Evolutionary conservation across 306 rosid genomes (phyloP), one percentile per base, ranked within the genome.

Genomic region (Prinsepia uniflora): DNA sequence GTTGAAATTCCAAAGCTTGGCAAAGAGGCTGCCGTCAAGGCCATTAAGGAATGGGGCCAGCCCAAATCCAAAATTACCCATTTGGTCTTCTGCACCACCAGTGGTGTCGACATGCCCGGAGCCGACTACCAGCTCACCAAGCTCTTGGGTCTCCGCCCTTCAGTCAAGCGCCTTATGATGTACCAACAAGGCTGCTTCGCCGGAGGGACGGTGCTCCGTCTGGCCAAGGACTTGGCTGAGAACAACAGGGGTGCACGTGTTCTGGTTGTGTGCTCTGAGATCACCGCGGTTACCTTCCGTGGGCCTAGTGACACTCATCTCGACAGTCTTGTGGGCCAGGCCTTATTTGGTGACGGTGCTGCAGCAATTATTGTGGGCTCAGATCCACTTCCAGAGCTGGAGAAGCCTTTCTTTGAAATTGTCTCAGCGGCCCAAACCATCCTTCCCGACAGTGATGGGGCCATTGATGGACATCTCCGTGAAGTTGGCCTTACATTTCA

Each of bases 21-120:
- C 0, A 90, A 90, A 68, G 91, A 87, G 11, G 94, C 96, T 1
- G 96, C 96, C 6, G 20, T 67, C 5, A 90, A 86, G 78, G 85
- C 86, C 74, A 79, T 83, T 34, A 79, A 76, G 34, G 87, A 86
- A 47, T 86, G 87, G 90, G 90, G 92, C 77, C 76, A 87, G 14
- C 86, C 93, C 34, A 87, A 82, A 30, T 87, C 96, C 24, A 88
- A 90, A 74, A 85, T 90, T 18, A 90, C 94, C 10, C 94, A 86
- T 53, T 30, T 90, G 2, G 79, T 90, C 63, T 82, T 90, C 50
- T 87, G 93, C 83, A 90, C 96, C 67, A 85, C 87, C 0, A 85
- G 92, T 68, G 96, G 96, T 56, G 89, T 87, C 0, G 96, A 90
- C 76, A 90, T 90, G 93, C 96, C 89, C 4, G 88, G 89, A 0